Evolutionary conservation across 2,329 filamentous ascomycete species (phyloP).

Genomic region (Xylaria sp.): DNA sequence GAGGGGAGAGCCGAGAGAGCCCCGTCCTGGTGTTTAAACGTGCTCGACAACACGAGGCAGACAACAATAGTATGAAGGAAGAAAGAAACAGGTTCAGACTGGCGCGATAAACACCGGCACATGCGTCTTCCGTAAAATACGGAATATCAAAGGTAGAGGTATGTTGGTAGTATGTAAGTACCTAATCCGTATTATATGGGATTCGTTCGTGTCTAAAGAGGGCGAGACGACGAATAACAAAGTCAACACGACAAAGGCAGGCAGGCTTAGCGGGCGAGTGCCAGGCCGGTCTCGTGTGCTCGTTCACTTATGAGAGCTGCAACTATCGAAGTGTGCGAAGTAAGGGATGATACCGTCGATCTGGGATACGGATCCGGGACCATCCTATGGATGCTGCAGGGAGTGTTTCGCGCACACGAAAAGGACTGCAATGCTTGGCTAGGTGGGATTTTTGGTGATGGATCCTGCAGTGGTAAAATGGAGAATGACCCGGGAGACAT

Average conservation of each 20-base stretch:
- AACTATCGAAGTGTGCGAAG: not conserved
- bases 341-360: not conserved
- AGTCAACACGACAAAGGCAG: too few species aligned
- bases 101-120: not conserved
- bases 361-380: too few species aligned
- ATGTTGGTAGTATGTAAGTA: not conserved
- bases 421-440: not conserved
- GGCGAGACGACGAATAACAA: too few species aligned
- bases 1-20: not conserved
- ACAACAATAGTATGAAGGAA: not conserved
- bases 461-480: not conserved
- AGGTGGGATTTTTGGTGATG: not conserved
- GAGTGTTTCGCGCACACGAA: too few species aligned
- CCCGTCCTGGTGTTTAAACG: not conserved
- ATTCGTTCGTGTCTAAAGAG: not conserved
- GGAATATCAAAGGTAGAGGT: not conserved
- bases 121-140: too few species aligned
- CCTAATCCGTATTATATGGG: not conserved
- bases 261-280: not conserved
- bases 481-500: not conserved
- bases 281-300: not conserved
- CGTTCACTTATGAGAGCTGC: not conserved
- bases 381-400: too few species aligned
- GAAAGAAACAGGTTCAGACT: not conserved
- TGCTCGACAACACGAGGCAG: slow-evolving; percentile 7